phyloP scores from a whole-genome alignment of 2,329 filamentous ascomycete species.

The Hymenoscyphus fructigenus region DNA sequence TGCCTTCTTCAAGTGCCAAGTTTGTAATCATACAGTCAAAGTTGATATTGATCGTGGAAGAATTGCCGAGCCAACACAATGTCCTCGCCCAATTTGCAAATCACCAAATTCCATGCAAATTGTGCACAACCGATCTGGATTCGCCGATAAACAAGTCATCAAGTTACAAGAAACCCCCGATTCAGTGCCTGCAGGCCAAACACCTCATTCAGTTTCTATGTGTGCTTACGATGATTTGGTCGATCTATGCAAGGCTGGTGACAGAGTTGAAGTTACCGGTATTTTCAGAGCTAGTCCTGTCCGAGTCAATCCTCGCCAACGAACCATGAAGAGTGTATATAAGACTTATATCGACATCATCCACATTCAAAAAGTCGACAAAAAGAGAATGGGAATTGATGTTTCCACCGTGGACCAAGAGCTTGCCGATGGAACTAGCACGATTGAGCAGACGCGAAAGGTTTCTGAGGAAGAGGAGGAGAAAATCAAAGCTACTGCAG shows the following conservation, averaged over 20 bases:
- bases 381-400: conserved; percentile 90
- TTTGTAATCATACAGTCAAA: conserved; percentile 87
- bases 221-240: conserved; percentile 97
- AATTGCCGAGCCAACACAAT: conserved; percentile 90
- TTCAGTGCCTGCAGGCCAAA: conserved; percentile 90
- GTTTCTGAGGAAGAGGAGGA: conserved; percentile 83
- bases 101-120: conserved; percentile 97
- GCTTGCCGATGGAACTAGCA: conserved; percentile 58
- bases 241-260: conserved; percentile 96
- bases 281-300: conserved; percentile 96
- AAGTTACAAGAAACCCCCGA: conserved; percentile 98
- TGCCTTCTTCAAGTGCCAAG: conserved; percentile 93
- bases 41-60: conserved; percentile 93
- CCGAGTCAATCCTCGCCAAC: conserved; percentile 87
- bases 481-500: conserved; percentile 79
- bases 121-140: conserved; percentile 90
- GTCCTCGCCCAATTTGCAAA: conserved; percentile 77
- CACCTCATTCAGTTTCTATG: conserved; percentile 92
- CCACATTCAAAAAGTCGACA: conserved; percentile 95
- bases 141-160: conserved; percentile 97
- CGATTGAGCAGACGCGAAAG: conserved; percentile 80
- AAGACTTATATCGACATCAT: conserved; percentile 97
- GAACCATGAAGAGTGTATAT: conserved; percentile 91
- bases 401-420: conserved; percentile 82
- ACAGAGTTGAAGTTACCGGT: conserved; percentile 90